A percentile compares a stretch with the other conserved stretches of the same genome.
phyloP scores from a whole-genome alignment of 2,329 filamentous ascomycete species.

The Xylariaceae sp. region DNA sequence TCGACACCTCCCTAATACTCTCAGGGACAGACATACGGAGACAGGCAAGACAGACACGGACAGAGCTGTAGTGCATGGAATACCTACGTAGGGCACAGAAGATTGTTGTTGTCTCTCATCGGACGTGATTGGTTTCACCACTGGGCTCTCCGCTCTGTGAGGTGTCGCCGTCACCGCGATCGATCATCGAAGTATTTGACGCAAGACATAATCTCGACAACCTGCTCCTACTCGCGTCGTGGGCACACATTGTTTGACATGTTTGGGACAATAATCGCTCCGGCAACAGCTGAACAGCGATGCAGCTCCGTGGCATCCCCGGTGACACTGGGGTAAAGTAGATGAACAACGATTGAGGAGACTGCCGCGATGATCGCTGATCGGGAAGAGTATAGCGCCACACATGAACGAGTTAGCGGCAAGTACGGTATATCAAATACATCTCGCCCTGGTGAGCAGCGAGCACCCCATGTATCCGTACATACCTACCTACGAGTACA shows the following conservation, averaged over 20 bases:
- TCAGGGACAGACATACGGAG: too few relatives aligned
- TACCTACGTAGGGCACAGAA: neutral
- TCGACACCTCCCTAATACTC: too few relatives aligned
- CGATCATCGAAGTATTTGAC: conserved; percentile 7
- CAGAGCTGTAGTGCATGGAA: neutral
- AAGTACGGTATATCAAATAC: conserved; percentile 5
- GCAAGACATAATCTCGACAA: conserved; percentile 6
- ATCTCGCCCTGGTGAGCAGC: too few relatives aligned
- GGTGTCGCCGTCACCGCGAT: neutral
- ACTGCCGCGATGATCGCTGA: conserved; percentile 17
- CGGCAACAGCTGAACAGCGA: conserved; percentile 7
- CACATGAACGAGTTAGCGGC: neutral
- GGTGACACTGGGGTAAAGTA: conserved; percentile 13
- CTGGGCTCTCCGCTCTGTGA: neutral
- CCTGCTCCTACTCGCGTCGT: neutral
- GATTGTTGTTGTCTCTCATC: neutral
- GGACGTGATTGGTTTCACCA: neutral
- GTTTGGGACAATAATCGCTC: conserved; percentile 16
- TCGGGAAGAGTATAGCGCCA: conserved; percentile 10
- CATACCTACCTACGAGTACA: neutral
- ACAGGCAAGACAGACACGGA: too few relatives aligned
- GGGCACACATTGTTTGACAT: conserved; percentile 9
- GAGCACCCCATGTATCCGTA: too few relatives aligned
- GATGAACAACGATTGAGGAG: conserved; percentile 7
- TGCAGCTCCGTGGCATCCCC: conserved; percentile 3